A percentile compares a stretch with the other conserved stretches of the same genome.
Evolutionary conservation across 176 grass and related monocot genomes (phyloP).

Genomic region (Dendrocalamus sinicus): DNA sequence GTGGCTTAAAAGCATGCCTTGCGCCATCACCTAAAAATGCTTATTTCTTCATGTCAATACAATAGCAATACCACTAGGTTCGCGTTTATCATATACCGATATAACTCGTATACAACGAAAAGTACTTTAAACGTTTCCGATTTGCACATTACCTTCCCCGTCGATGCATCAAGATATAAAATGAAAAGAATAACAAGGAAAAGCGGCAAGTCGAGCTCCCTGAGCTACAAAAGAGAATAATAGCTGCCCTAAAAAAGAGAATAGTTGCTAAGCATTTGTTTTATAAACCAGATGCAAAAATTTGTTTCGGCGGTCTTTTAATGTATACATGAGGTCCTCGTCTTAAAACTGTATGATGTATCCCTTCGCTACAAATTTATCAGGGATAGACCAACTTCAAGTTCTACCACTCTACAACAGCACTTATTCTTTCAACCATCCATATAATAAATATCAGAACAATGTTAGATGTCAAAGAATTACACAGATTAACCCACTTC

Average conservation of each 20-base stretch:
- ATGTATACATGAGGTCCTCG: slow-evolving; percentile 47
- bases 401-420: slow-evolving; percentile 60
- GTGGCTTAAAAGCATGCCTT: too few relatives aligned
- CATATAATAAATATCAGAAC: slow-evolving; percentile 57
- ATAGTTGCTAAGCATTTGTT: neutral
- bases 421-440: slow-evolving; percentile 46
- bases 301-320: slow-evolving; percentile 40
- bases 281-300: slow-evolving; percentile 52
- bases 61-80: neutral
- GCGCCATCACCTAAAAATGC: too few relatives aligned
- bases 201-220: neutral
- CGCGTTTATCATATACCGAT: neutral
- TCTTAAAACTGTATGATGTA: slow-evolving; percentile 38
- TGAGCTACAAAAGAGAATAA: neutral
- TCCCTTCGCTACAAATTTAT: slow-evolving; percentile 41
- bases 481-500: slow-evolving; percentile 48
- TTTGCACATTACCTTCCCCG: neutral
- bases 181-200: neutral
- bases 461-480: slow-evolving; percentile 70
- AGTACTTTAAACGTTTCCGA: neutral
- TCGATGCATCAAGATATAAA: neutral
- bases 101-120: neutral
- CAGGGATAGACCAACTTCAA: slow-evolving; percentile 41
- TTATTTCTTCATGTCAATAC: neutral
- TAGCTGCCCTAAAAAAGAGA: neutral